phyloP scores from a whole-genome alignment of 331 rosid species.

The Spiraea crenata region DNA sequence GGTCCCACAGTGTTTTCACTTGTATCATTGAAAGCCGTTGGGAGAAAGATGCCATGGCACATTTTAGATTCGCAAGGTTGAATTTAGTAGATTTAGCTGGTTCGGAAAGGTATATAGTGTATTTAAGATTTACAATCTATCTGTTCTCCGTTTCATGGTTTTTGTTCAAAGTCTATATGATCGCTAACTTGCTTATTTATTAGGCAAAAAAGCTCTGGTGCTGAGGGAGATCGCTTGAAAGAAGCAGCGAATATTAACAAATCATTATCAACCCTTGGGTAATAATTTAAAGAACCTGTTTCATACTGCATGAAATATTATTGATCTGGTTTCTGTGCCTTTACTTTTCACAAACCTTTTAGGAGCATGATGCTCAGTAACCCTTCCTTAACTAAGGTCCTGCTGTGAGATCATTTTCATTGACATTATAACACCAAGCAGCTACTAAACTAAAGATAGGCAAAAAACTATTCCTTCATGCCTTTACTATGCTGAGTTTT shows the following conservation, averaged over 20 bases:
- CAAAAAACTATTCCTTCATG: background rate
- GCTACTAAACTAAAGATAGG: background rate
- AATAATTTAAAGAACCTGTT: conserved; percentile 25
- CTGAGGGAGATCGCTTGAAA: conserved; percentile 88
- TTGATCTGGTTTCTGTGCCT: background rate
- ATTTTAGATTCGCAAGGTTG: conserved; percentile 89
- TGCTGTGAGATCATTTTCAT: background rate
- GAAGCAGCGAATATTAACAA: conserved; percentile 96
- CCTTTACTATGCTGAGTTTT: background rate
- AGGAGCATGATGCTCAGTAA: background rate
- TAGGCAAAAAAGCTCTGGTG: conserved; percentile 97
- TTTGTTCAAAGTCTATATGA: conserved; percentile 6
- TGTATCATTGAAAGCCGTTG: conserved; percentile 89
- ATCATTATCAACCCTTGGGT: conserved; percentile 96
- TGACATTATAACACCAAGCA: background rate
- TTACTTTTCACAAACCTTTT: background rate
- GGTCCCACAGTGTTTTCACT: conserved; percentile 95
- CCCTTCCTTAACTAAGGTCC: background rate
- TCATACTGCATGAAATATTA: background rate
- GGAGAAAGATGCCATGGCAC: conserved; percentile 86
- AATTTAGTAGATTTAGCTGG: conserved; percentile 96
- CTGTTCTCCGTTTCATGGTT: background rate
- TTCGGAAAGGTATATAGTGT: conserved; percentile 72
- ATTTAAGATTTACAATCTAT: conserved; percentile 2
- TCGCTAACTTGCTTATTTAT: conserved; percentile 30